These are phyloP conservation scores for Colletotrichum sp. DNA, from an alignment of 2,329 filamentous ascomycete genomes.

Conservation along the genomic window DNA sequence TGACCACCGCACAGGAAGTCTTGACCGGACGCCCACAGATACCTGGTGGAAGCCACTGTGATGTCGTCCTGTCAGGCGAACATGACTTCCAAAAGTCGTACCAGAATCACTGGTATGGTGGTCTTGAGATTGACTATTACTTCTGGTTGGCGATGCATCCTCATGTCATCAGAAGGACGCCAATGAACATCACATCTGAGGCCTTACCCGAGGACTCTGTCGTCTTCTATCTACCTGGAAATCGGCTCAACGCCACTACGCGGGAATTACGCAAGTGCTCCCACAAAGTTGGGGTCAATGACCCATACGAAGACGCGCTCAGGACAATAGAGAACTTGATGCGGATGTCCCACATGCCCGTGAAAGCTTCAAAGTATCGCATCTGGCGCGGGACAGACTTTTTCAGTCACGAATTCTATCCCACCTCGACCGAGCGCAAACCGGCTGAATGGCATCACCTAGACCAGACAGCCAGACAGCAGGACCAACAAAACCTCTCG, in stretches of 20 bases:
- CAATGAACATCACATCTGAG: not conserved
- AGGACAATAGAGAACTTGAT: not conserved
- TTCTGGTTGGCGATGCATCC: conserved; percentile 2
- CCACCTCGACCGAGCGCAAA: not conserved
- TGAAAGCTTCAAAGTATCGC: not conserved
- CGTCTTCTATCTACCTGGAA: conserved; percentile 13
- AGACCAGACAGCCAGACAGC: not conserved
- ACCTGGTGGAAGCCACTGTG: not conserved
- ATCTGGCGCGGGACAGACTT: conserved; percentile 19
- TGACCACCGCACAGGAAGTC: conserved; percentile 29
- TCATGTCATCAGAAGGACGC: not conserved
- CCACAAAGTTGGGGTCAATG: not conserved
- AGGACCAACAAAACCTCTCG: not conserved
- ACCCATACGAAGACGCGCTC: conserved; percentile 4
- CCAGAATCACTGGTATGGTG: conserved; percentile 7
- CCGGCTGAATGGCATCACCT: not conserved
- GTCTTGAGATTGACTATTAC: conserved; percentile 2
- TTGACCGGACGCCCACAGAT: conserved; percentile 21
- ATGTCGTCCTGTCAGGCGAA: not conserved
- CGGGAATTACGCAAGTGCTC: not conserved
- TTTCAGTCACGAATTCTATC: not conserved
- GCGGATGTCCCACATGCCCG: not conserved
- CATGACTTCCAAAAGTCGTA: not conserved
- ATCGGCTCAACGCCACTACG: not conserved
- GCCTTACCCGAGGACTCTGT: not conserved